These are phyloP conservation scores for Ascochyta koolunga DNA, from an alignment of 2,329 filamentous ascomycete species.

Conservation along the genomic window DNA sequence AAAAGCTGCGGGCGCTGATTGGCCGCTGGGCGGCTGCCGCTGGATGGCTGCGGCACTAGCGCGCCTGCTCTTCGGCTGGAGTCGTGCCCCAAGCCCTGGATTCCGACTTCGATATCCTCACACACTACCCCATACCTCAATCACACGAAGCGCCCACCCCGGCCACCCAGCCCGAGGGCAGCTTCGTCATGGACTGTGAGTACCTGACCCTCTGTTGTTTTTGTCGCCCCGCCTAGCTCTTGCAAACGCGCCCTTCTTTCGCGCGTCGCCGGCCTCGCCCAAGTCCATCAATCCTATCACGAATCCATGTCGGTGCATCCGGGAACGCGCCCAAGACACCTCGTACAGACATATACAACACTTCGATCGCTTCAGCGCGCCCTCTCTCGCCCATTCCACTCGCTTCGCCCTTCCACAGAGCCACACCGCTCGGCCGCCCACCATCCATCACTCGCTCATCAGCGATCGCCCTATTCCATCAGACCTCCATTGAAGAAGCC, in stretches of 20 bases:
- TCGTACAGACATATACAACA: constrained; percentile 19
- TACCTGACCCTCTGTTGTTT: constrained; percentile 47
- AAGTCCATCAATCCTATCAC: constrained; percentile 44
- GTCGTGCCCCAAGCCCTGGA: constrained; percentile 19
- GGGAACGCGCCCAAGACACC: constrained; percentile 25
- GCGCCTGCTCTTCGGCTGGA: constrained; percentile 4
- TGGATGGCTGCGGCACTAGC: not conserved
- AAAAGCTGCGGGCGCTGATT: constrained; percentile 24
- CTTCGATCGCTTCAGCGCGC: constrained; percentile 20
- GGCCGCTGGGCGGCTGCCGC: constrained; percentile 2
- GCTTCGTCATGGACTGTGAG: constrained; percentile 66
- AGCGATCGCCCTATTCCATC: constrained; percentile 47
- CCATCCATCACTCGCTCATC: constrained; percentile 42
- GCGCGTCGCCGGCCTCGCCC: constrained; percentile 34
- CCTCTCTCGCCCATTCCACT: constrained; percentile 19
- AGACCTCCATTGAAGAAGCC: constrained; percentile 43
- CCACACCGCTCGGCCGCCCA: constrained; percentile 28
- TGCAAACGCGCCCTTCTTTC: constrained; percentile 24
- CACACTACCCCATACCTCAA: constrained; percentile 39
- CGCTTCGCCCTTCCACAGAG: constrained; percentile 28
- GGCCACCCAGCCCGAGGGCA: constrained; percentile 49
- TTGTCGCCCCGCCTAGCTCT: constrained; percentile 21
- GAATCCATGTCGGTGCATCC: constrained; percentile 41
- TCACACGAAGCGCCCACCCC: constrained; percentile 32
- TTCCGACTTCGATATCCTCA: constrained; percentile 29